Percentiles rank a stretch among this genome's conserved stretches.
Evolutionary conservation across 495 filamentous ascomycete species (phyloP).

Genomic region (Oidiodendron maius): DNA sequence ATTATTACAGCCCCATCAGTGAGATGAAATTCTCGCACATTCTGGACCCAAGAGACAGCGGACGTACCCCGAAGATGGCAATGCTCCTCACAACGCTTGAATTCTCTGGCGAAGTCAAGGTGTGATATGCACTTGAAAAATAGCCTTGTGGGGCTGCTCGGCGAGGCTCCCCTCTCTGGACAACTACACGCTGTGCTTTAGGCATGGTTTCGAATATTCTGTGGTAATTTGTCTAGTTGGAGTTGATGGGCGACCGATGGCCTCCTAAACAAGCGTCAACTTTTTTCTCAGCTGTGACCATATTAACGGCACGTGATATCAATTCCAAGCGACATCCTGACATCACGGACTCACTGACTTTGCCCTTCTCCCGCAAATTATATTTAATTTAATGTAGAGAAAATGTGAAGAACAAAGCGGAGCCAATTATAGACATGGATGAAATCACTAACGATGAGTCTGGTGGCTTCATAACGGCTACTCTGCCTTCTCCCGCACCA

Average conservation of each 20-base stretch:
- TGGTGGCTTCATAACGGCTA: slow-evolving; percentile 16
- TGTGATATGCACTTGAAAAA: slow-evolving; percentile 47
- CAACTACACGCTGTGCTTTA: slow-evolving; percentile 31
- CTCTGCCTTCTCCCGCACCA: slow-evolving; percentile 20
- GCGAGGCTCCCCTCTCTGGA: slow-evolving; percentile 23
- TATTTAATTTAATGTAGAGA: not conserved
- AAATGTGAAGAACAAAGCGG: not conserved
- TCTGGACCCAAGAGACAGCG: not conserved
- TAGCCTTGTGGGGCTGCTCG: slow-evolving; percentile 42
- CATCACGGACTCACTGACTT: too few species aligned
- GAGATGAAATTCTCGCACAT: not conserved
- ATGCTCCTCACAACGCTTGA: slow-evolving; percentile 67
- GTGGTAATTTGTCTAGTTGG: not conserved
- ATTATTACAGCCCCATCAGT: not conserved
- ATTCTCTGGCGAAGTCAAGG: slow-evolving; percentile 68
- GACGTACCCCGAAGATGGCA: slow-evolving; percentile 65
- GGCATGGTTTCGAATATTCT: slow-evolving; percentile 14
- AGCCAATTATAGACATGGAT: slow-evolving; percentile 10
- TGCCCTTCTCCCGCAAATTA: not conserved
- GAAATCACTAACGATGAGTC: slow-evolving; percentile 3
- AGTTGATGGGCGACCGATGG: too few species aligned
- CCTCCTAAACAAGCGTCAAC: too few species aligned
- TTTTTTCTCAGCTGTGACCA: not conserved
- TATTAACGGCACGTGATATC: not conserved
- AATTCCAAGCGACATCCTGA: not conserved